Evolutionary conservation across 129 eudicot species (phyloP), one percentile per base, ranked within the genome.

Genomic region (Centaurea solstitialis): DNA sequence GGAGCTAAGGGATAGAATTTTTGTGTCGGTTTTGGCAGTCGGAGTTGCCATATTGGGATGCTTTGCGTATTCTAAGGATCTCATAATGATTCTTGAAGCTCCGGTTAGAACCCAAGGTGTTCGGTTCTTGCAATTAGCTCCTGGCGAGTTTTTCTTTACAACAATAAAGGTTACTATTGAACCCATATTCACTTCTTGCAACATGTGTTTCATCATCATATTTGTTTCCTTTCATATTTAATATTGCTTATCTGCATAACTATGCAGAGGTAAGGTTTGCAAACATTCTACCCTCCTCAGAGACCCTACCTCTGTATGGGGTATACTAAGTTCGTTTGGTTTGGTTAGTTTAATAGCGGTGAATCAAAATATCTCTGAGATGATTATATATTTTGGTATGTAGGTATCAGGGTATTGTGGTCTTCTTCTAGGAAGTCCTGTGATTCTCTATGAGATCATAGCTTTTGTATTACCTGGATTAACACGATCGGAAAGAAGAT

Each of bases 391-490:
- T 45, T 75, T 20, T 5, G 23, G 68, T 39, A 26, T 78, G 85
- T 93, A 95, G 99, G 99, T 95, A 80, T 95, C 99, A 10, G 99
- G 99, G 73, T 95, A 95, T 79, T 91, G 98, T 88, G 99, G 99
- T 38, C 94, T 95, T 80, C 93, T 95, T 61, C 17, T 95, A 65
- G 99, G 98, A 75, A 91, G 98, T 86, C 99, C 99, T 1, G 88
- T 96, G 66, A 93, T 96, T 81, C 97, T 95, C 20, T 95, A 95
- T 78, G 99, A 95, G 87, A 92, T 95, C 81, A 92, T 95, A 76
- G 94, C 99, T 68, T 95, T 95, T 85, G 87, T 93, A 73, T 84
- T 95, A 43, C 99, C 99, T 1, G 99, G 99, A 80, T 86, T 95
- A 73, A 95, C 99, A 65, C 85, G 86, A 75, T 83, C 94, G 7